These are phyloP conservation scores for Hericium rajendrae DNA, from an alignment of 768 basidiomycete species.

Conservation along the genomic window DNA sequence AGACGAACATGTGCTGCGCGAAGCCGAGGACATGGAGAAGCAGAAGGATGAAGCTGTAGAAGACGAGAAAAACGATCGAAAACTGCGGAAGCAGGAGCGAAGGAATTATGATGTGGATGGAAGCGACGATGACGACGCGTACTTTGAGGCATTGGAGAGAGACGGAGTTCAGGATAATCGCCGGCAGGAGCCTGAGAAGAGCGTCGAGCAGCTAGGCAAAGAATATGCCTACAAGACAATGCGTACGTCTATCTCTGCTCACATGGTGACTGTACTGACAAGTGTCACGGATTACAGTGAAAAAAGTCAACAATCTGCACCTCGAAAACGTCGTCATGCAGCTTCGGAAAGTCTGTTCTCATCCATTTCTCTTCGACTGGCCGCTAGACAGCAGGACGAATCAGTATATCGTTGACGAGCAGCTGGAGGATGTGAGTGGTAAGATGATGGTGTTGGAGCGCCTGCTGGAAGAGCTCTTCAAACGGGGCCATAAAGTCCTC, in stretches of 20 bases:
- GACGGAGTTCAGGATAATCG: conserved; percentile 28
- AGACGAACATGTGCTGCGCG: conserved; percentile 15
- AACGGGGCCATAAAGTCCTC: conserved; percentile 74
- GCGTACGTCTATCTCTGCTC: neutral
- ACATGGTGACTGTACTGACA: too few relatives aligned
- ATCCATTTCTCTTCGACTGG: conserved; percentile 88
- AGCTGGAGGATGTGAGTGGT: conserved; percentile 79
- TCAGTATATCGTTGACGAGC: conserved; percentile 60
- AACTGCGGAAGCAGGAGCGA: conserved; percentile 24
- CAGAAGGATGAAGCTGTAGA: conserved; percentile 14
- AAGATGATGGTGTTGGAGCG: conserved; percentile 97
- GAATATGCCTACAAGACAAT: conserved; percentile 45
- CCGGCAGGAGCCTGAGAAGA: conserved; percentile 31
- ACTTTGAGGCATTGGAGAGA: conserved; percentile 50
- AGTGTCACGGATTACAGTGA: conserved; percentile 36
- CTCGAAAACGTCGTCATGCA: conserved; percentile 95
- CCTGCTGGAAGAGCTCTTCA: conserved; percentile 74
- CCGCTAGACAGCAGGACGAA: conserved; percentile 53
- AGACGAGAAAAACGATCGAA: conserved; percentile 24
- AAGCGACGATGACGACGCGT: conserved; percentile 36
- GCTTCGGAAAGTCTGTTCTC: conserved; percentile 90
- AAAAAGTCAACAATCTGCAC: conserved; percentile 84
- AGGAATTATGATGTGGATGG: conserved; percentile 44
- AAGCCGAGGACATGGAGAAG: conserved; percentile 20
- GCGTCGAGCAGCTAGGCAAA: conserved; percentile 42